Base-by-base conservation (phyloP, 192 early-diverging fungal genomes). In the Pilobolus umbonatus region DNA sequence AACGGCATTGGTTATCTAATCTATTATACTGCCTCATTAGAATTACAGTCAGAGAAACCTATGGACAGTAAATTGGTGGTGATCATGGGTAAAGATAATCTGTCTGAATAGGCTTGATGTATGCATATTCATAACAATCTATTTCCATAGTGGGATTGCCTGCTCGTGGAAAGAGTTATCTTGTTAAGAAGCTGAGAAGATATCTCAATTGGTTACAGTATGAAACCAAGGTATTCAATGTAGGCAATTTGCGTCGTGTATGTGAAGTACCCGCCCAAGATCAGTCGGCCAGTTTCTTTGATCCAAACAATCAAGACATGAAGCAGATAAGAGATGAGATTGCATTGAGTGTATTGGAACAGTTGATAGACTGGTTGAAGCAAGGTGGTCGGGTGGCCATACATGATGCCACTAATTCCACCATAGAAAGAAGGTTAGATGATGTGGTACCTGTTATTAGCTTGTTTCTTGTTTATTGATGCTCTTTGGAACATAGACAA, bases 401-500 rank as follows among this genome's bases (percentile, higher is more conserved):
- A 58, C 87, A 91, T 66, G 96, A 98, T 70, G 96, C 96, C 0
- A 98, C 96, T 14, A 98, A 98, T 66, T 95, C 95, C 40, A 96
- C 91, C 0, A 71, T 87, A 14, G 79, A 82, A 62, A 80, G 96
- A 61, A 82, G 95, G 64, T 75, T 79, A 44, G 30, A 47, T 72
- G 24, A 21, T 26, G 12, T 51, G n/a, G 6, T 31, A 51, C n/a
- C n/a, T 19, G 28, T 0, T 12, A 0, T 4, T 30, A 5, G 25
- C 31, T 34, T 51, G n/a, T 29, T 28, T 34, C 31, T 31, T 48
- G 6, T 48, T 48, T 26, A 25, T 48, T 7, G 4, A 17, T 17
- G 11, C 11, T 35, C 9, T 21, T 53, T 24, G 25, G 19, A 3
- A 10, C 36, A 17, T 57, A 76, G 73, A 64, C 64, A 76, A 40